phyloP scores from a whole-genome alignment of 164 flowering plant genomes.

The Annona cherimola region DNA sequence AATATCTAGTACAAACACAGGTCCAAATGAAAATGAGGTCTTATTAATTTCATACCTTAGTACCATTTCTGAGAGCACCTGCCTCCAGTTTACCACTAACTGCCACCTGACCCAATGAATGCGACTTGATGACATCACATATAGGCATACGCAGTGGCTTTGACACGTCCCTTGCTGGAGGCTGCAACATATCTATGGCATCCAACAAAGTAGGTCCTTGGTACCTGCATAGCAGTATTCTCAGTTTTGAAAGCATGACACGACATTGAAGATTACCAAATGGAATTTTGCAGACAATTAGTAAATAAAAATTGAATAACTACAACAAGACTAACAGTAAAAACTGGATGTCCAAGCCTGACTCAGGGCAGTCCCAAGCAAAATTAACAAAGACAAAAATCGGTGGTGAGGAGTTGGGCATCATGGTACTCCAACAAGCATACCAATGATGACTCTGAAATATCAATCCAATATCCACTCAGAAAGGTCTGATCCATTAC shows the following conservation, averaged over 20 bases:
- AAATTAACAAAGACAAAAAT: too few species aligned
- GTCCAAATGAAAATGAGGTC: background rate
- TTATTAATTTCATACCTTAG: conserved; percentile 42
- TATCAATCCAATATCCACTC: too few species aligned
- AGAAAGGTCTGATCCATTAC: too few species aligned
- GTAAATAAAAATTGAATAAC: too few species aligned
- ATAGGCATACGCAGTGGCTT: conserved; percentile 92
- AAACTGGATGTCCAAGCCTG: too few species aligned
- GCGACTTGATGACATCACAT: conserved; percentile 71
- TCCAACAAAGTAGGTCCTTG: conserved; percentile 66
- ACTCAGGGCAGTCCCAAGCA: too few species aligned
- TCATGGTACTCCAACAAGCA: too few species aligned
- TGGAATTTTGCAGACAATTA: background rate
- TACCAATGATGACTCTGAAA: too few species aligned
- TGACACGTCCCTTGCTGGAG: conserved; percentile 69
- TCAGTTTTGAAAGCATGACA: background rate
- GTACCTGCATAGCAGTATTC: conserved; percentile 54
- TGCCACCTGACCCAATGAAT: conserved; percentile 57
- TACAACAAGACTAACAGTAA: too few species aligned
- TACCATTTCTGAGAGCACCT: conserved; percentile 83
- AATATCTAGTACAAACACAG: background rate
- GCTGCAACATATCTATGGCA: conserved; percentile 72
- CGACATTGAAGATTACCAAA: background rate
- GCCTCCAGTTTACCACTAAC: conserved; percentile 87
- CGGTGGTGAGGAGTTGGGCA: too few species aligned